Conservation (phyloP, 2,329 filamentous ascomycete species). For the Byssochlamys sp. region DNA sequence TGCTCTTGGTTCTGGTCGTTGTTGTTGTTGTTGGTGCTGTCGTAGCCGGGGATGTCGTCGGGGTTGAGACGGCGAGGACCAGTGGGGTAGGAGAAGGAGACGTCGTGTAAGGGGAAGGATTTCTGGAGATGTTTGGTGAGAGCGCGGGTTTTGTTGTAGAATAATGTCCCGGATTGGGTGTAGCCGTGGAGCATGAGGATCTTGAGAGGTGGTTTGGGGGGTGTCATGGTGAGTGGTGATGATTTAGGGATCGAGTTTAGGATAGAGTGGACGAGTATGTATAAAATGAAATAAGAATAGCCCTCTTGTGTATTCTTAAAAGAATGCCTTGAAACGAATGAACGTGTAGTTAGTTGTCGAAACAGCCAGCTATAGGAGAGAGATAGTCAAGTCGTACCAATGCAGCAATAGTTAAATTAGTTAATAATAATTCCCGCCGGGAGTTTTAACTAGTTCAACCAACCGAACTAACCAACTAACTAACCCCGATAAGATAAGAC, state of each 20-base stretch:
- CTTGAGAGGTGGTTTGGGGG: constrained; percentile 37
- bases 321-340: neutral
- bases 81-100: constrained; percentile 59
- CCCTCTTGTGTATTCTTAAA: too few species aligned
- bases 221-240: neutral
- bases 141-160: constrained; percentile 79
- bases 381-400: too few species aligned
- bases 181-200: constrained; percentile 78
- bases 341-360: neutral
- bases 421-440: neutral
- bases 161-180: constrained; percentile 79
- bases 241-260: neutral
- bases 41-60: constrained; percentile 61
- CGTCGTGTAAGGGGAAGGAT: constrained; percentile 53
- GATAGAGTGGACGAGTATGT: too few species aligned
- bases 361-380: too few species aligned
- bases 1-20: constrained; percentile 28
- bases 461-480: too few species aligned
- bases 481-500: constrained; percentile 7
- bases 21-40: constrained; percentile 34
- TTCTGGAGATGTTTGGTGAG: constrained; percentile 73
- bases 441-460: neutral
- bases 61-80: constrained; percentile 55
- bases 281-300: too few species aligned
- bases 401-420: too few species aligned